Evolutionary conservation across 2,329 filamentous ascomycete species (phyloP).

Genomic region (Aspergillus melleus): DNA sequence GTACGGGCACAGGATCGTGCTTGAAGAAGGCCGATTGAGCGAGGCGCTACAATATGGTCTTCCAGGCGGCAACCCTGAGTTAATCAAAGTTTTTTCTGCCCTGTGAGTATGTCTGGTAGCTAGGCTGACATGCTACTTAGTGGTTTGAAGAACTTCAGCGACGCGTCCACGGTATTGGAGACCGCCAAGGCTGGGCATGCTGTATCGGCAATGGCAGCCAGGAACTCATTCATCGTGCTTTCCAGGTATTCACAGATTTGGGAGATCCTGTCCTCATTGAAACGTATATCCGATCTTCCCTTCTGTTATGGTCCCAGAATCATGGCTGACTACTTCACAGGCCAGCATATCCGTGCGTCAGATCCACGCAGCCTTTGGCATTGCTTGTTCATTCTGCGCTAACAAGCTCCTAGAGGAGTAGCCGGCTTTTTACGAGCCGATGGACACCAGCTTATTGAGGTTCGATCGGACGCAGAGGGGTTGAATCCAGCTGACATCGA

Average conservation of each 20-base stretch:
- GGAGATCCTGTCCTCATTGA: slow-evolving; percentile 1
- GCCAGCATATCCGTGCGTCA: background rate
- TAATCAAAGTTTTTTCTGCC: background rate
- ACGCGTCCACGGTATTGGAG: slow-evolving; percentile 3
- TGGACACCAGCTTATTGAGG: background rate
- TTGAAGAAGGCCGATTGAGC: background rate
- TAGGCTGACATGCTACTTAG: background rate
- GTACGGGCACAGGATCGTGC: background rate
- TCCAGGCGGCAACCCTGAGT: background rate
- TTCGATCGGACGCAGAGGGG: background rate
- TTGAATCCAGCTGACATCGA: background rate
- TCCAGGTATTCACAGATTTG: slow-evolving; percentile 8
- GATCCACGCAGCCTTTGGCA: background rate
- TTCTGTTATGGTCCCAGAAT: too few species aligned
- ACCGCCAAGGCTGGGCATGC: slow-evolving; percentile 1
- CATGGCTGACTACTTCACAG: background rate
- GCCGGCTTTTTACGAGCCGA: slow-evolving; percentile 2
- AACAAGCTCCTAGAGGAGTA: background rate
- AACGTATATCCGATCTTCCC: background rate
- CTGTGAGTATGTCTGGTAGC: background rate
- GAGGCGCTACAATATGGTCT: slow-evolving; percentile 1
- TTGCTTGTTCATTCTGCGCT: background rate
- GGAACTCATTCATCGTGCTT: slow-evolving; percentile 5
- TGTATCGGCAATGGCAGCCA: slow-evolving; percentile 11
- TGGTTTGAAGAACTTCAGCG: slow-evolving; percentile 2